Evolutionary conservation across 2,329 filamentous ascomycete species (phyloP), one percentile per base, ranked within the genome.

Genomic region (Fusarium sp.): DNA sequence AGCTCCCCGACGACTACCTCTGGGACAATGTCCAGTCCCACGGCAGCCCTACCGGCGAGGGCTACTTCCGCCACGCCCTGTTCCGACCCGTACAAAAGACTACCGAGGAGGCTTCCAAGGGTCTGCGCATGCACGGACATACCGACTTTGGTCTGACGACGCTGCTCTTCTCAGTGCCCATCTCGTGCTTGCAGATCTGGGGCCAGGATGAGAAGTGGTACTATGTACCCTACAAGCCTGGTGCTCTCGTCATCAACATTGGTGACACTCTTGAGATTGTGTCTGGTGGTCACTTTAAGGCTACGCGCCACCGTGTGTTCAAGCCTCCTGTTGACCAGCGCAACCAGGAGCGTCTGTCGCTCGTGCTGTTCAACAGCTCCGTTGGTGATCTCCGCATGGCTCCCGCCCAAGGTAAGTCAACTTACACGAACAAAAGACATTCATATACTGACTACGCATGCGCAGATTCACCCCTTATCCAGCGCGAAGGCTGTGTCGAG

Each of bases 351-450:
- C 79, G 83, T 8, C 76, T 83, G 3, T 82, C 82, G 0, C 65
- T 84, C 16, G 82, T 84, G 1, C 74, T 83, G 2, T 84, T 84
- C 72, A 85, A 85, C 73, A 83, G 81, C 50, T 84, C 83, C 1
- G 73, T 83, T 7, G 83, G 83, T 13, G 78, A 82, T 47, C 72
- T 84, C 63, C 75, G 81, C 7, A 81, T 86, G 80, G 65, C 73
- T 28, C 83, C 84, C 43, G 82, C 82, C 8, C 31, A 27, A 13
- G 12, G 68, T 72, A 39, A 54, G 50, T 37, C 6, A 4, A 7
- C 4, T 11, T 2, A 3, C 15, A 16, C 5, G 8, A 46, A 15
- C 8, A 7, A n/a, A 15, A 12, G 27, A 23, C 7, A 4, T 41
- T 1, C 27, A 40, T 2, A 40, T 50, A 13, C 44, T 50, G 28